Evolutionary conservation across 176 grass and related monocot species (phyloP), one percentile per base, ranked within the genome.

Genomic region (Bothriochloa decipiens): DNA sequence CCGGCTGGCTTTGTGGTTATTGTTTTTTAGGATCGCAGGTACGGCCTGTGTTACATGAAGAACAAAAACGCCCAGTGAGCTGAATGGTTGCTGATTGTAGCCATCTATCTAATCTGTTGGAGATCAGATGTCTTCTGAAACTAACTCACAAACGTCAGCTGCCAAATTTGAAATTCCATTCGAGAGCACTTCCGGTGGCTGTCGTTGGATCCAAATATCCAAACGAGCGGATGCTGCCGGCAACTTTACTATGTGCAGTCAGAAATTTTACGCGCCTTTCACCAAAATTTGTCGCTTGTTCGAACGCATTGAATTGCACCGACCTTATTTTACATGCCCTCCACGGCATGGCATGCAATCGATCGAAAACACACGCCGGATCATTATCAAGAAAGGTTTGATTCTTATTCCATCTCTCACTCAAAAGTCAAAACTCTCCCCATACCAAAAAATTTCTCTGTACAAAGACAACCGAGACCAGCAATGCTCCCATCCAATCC

Each of bases 381-480:
- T 32, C 29, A 32, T 32, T 40, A 26, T 8, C 65, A 70, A 57
- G 72, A 82, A 86, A 82, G 65, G 23, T 46, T 65, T 86, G 79
- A 78, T 78, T 55, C 68, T 89, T 63, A 76, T 76, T 87, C 64
- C 15, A 62, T 68, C 69, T 68, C 69, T 27, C 84, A 72, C 20
- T 58, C 20, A 89, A 72, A 89, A 32, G 29, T 32, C 29, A 32
- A 32, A 72, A 72, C 49, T 55, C 66, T 18, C 8, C 20, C 20
- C 8, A n/a, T 2, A 36, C 72, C 53, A 78, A 82, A 82, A 77
- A 83, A 79, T n/a, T 14, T 22, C 28, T 78, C 80, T 83, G 84
- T 83, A 82, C 88, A 86, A 61, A 58, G 37, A 4, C 68, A 20
- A 67, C 16, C 14, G 23, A 40, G 23, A 40, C 1, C n/a, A 40